Percentiles rank a stretch among this genome's conserved stretches.
phyloP scores from a whole-genome alignment of 2,329 filamentous ascomycete genomes.

The Fusarium begoniae region DNA sequence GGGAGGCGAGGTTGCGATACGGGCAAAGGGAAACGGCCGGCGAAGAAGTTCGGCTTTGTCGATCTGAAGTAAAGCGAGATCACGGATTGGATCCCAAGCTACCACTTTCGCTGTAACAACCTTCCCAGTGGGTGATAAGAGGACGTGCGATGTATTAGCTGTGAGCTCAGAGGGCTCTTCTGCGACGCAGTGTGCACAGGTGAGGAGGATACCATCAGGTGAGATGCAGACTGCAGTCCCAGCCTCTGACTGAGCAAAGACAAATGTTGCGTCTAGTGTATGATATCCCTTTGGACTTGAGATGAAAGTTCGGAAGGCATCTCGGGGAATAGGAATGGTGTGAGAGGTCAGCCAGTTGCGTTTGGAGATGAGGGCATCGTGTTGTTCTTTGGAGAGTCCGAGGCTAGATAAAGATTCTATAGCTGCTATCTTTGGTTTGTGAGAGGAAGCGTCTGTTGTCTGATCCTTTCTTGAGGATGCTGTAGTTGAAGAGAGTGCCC shows the following conservation, averaged over 20 bases:
- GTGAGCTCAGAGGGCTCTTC: slow-evolving; percentile 50
- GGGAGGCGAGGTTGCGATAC: slow-evolving; percentile 27
- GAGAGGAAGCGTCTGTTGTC: neutral
- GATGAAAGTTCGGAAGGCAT: neutral
- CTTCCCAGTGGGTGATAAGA: slow-evolving; percentile 54
- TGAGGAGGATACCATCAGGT: slow-evolving; percentile 55
- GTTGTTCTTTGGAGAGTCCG: neutral
- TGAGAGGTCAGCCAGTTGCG: slow-evolving; percentile 33
- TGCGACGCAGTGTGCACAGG: slow-evolving; percentile 61
- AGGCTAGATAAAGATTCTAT: neutral
- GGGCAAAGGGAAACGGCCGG: slow-evolving; percentile 35
- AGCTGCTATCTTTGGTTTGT: slow-evolving; percentile 1
- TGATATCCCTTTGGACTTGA: neutral
- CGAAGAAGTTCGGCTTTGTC: slow-evolving; percentile 36
- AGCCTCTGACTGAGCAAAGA: slow-evolving; percentile 60
- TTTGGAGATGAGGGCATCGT: slow-evolving; percentile 14
- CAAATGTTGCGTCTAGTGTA: slow-evolving; percentile 46
- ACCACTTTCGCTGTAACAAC: slow-evolving; percentile 51
- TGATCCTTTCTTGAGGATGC: neutral
- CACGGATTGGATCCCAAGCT: slow-evolving; percentile 54
- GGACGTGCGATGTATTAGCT: slow-evolving; percentile 46
- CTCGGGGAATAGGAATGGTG: slow-evolving; percentile 21
- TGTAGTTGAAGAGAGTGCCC: neutral
- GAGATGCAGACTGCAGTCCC: slow-evolving; percentile 62
- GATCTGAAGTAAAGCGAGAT: slow-evolving; percentile 58